Evolutionary conservation across 306 rosid genomes (phyloP).

Genomic region (Echinosophora koreensis): DNA sequence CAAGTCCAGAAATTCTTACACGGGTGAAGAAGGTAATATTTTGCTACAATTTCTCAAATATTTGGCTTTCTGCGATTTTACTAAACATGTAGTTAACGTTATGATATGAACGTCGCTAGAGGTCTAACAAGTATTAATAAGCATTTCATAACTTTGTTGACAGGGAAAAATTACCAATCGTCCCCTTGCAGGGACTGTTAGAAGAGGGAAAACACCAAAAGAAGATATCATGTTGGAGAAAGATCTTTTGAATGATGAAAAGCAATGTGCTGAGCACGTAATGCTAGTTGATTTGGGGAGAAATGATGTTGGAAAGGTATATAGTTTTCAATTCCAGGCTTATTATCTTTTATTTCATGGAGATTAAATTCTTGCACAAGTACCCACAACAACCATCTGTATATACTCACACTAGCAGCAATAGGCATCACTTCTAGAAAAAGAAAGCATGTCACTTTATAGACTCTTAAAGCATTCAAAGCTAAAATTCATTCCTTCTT

Average conservation of each 20-base stretch:
- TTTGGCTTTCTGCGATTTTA: slow-evolving; percentile 28
- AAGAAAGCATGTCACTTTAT: background rate
- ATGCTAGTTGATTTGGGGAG: slow-evolving; percentile 98
- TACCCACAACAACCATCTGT: background rate
- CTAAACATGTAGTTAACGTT: background rate
- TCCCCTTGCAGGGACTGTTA: slow-evolving; percentile 96
- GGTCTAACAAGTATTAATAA: slow-evolving; percentile 31
- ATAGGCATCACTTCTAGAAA: background rate
- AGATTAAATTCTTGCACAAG: slow-evolving; percentile 16
- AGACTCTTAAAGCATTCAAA: background rate
- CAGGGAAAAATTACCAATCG: slow-evolving; percentile 82
- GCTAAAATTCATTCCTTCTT: slow-evolving; percentile 18
- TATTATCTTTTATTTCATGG: slow-evolving; percentile 17
- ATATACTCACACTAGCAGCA: background rate
- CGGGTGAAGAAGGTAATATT: slow-evolving; percentile 81
- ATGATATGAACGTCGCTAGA: background rate
- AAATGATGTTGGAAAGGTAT: slow-evolving; percentile 97
- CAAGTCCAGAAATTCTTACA: slow-evolving; percentile 98
- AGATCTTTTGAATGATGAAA: slow-evolving; percentile 82
- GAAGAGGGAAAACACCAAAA: slow-evolving; percentile 90
- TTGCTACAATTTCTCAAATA: background rate
- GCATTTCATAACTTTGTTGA: slow-evolving; percentile 49
- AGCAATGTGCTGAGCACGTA: slow-evolving; percentile 93
- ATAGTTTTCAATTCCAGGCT: slow-evolving; percentile 41
- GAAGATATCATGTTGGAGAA: slow-evolving; percentile 86